These are phyloP conservation scores for Penicillium alfredii DNA, from an alignment of 495 filamentous ascomycete genomes.

Conservation along the genomic window DNA sequence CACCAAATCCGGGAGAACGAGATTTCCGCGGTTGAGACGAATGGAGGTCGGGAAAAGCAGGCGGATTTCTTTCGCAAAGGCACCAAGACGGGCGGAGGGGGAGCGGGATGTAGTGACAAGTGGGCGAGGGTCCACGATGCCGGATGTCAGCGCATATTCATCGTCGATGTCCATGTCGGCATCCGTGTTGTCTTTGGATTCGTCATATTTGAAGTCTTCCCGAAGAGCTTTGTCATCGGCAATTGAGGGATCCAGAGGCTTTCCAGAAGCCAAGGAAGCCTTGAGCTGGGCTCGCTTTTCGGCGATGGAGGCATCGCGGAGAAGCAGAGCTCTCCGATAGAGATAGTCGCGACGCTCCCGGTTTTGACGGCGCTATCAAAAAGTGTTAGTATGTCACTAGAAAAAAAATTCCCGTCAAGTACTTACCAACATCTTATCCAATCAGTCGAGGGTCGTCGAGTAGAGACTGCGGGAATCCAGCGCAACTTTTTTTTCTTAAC, in stretches of 20 bases:
- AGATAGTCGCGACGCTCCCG: constrained; percentile 91
- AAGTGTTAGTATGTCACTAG: constrained; percentile 16
- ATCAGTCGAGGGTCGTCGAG: constrained; percentile 4
- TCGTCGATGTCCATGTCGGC: constrained; percentile 75
- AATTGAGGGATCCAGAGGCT: constrained; percentile 79
- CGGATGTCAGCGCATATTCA: constrained; percentile 82
- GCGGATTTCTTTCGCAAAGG: constrained; percentile 94
- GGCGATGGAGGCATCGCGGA: constrained; percentile 86
- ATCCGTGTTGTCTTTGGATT: constrained; percentile 52
- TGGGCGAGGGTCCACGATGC: constrained; percentile 77
- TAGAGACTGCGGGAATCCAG: too few relatives aligned
- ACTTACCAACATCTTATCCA: constrained; percentile 42
- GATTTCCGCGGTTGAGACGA: constrained; percentile 84
- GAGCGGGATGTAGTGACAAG: constrained; percentile 90
- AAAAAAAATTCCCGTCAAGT: too few relatives aligned
- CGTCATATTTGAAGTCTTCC: constrained; percentile 90
- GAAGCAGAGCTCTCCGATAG: constrained; percentile 71
- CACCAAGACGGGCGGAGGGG: constrained; percentile 73
- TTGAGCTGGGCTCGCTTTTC: constrained; percentile 85
- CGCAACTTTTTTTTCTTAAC: constrained; percentile 42
- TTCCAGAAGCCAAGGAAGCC: constrained; percentile 74
- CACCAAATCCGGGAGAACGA: constrained; percentile 79
- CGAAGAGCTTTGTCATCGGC: constrained; percentile 83
- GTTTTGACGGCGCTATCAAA: constrained; percentile 58
- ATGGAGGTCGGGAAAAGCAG: constrained; percentile 87